Evolutionary conservation across 768 basidiomycete species (phyloP).

Genomic region (Boletus huronensis): DNA sequence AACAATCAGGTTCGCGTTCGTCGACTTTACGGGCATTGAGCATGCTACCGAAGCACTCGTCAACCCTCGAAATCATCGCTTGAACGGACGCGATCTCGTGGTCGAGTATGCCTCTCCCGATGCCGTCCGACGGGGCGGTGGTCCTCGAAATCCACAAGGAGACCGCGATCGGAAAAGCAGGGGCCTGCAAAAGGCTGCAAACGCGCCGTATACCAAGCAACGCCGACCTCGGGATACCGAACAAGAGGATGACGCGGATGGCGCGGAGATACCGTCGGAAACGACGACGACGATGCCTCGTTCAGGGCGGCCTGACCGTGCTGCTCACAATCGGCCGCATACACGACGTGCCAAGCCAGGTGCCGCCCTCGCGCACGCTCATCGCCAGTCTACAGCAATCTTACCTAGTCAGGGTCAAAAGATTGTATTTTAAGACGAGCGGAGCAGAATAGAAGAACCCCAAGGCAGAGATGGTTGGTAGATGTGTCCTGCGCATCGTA

Average conservation of each 20-base stretch:
- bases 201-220: neutral
- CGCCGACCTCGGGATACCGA: slow-evolving; percentile 1
- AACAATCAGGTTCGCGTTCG: slow-evolving; percentile 76
- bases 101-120: slow-evolving; percentile 89
- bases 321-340: slow-evolving; percentile 11
- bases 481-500: neutral
- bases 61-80: slow-evolving; percentile 78
- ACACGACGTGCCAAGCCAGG: slow-evolving; percentile 63
- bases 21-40: slow-evolving; percentile 80
- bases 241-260: slow-evolving; percentile 5
- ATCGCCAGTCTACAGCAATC: slow-evolving; percentile 74
- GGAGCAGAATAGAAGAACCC: neutral
- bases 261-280: neutral
- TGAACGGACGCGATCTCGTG: slow-evolving; percentile 80
- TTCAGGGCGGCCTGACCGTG: slow-evolving; percentile 9
- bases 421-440: slow-evolving; percentile 53
- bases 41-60: slow-evolving; percentile 79
- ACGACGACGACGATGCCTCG: neutral
- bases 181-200: slow-evolving; percentile 2
- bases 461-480: neutral
- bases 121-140: slow-evolving; percentile 80
- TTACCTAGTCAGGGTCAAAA: slow-evolving; percentile 64
- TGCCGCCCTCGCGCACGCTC: slow-evolving; percentile 73
- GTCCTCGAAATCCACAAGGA: slow-evolving; percentile 21
- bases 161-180: slow-evolving; percentile 19